These are phyloP conservation scores for Hyaloperonospora brassicae DNA, from an alignment of 352 stramenopile species.

Conservation along the genomic window DNA sequence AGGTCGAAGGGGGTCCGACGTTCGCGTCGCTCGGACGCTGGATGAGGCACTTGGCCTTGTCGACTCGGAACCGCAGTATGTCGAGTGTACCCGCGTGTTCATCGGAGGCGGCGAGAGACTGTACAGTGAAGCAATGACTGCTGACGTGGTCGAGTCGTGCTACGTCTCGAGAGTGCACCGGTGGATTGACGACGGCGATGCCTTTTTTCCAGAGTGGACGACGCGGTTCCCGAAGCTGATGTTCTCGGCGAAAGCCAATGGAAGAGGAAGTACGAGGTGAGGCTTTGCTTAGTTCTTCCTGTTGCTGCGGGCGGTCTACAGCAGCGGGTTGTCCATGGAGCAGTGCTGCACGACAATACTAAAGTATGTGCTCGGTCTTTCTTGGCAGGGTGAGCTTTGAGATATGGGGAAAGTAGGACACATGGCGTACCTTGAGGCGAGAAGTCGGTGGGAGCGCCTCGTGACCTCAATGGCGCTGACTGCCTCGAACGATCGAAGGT, in stretches of 20 bases:
- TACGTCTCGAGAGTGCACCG: conserved; percentile 56
- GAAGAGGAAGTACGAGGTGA: conserved; percentile 19
- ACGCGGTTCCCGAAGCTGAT: conserved; percentile 27
- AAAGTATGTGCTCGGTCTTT: neutral
- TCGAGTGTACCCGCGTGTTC: conserved; percentile 38
- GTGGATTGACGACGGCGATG: conserved; percentile 35
- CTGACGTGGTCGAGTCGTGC: conserved; percentile 40
- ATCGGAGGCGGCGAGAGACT: conserved; percentile 53
- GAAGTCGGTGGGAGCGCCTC: neutral
- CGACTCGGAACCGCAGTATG: conserved; percentile 27
- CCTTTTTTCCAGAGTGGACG: conserved; percentile 56
- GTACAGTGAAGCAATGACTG: conserved; percentile 47
- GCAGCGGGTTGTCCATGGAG: too few relatives aligned
- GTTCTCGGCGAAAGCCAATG: conserved; percentile 27
- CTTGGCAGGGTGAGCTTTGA: conserved; percentile 31
- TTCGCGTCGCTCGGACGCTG: conserved; percentile 34
- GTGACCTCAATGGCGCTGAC: neutral
- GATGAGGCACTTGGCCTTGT: conserved; percentile 38
- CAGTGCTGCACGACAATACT: neutral
- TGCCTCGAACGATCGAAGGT: too few relatives aligned
- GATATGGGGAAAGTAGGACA: conserved; percentile 18
- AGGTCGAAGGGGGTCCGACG: conserved; percentile 7
- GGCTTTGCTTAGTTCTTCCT: too few relatives aligned
- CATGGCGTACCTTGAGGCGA: neutral
- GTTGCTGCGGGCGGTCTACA: too few relatives aligned